Evolutionary conservation across 345 rosid species (phyloP).

Genomic region (Gossypium sturtianum): DNA sequence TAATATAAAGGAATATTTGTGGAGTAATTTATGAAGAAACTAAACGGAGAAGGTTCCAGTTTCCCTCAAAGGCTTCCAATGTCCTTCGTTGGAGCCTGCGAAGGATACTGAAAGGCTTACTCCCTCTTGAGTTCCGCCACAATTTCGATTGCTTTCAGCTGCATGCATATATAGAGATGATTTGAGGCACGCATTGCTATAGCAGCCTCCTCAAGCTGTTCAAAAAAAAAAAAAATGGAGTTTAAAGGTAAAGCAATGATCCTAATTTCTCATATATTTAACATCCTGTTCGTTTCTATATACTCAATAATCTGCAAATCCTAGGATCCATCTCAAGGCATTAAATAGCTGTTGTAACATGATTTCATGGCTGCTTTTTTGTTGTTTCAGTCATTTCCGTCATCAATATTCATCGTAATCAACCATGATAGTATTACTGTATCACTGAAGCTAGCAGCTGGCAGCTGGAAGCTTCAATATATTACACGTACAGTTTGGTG

Average conservation of each 20-base stretch:
- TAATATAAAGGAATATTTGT: background rate
- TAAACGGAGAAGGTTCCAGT: constrained; percentile 15
- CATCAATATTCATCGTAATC: too few species aligned
- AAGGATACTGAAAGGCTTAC: constrained; percentile 12
- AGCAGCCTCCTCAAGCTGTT: background rate
- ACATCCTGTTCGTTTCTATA: background rate
- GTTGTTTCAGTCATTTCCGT: too few species aligned
- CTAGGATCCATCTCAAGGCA: too few species aligned
- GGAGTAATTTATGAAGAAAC: background rate
- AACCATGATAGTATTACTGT: background rate
- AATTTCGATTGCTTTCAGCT: background rate
- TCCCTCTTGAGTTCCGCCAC: constrained; percentile 1
- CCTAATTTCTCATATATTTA: background rate
- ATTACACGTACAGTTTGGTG: background rate
- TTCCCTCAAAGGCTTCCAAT: constrained; percentile 37
- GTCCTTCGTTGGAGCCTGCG: constrained; percentile 12
- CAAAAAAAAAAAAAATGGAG: background rate
- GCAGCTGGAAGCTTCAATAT: background rate
- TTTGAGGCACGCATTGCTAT: background rate
- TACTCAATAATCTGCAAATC: background rate
- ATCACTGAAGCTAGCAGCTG: background rate
- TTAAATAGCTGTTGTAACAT: too few species aligned
- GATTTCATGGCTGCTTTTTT: too few species aligned
- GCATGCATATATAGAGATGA: background rate
- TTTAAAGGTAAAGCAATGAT: background rate